These are phyloP conservation scores for Aspergillus intermedius DNA, from an alignment of 2,329 filamentous ascomycete genomes.

Conservation along the genomic window DNA sequence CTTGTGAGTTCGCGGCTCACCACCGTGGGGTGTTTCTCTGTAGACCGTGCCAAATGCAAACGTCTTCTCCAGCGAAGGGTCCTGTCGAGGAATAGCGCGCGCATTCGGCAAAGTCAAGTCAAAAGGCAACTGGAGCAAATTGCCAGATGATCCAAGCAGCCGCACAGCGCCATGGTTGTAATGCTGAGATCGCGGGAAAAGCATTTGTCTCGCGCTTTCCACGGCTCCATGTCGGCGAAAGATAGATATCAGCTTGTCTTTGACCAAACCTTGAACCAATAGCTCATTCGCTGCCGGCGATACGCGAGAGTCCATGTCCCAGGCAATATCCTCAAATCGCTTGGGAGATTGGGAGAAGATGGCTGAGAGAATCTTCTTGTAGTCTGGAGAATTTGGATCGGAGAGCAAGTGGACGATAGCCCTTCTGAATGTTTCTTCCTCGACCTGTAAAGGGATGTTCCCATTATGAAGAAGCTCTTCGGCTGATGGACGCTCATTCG, in stretches of 20 bases:
- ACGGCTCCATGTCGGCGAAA: slow-evolving; percentile 88
- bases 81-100: slow-evolving; percentile 65
- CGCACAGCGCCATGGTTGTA: slow-evolving; percentile 71
- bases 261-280: slow-evolving; percentile 65
- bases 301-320: slow-evolving; percentile 60
- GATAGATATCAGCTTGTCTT: slow-evolving; percentile 65
- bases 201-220: slow-evolving; percentile 64
- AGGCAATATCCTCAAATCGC: slow-evolving; percentile 72
- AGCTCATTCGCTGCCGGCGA: slow-evolving; percentile 48
- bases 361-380: slow-evolving; percentile 80
- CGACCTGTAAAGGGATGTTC: slow-evolving; percentile 82
- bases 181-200: slow-evolving; percentile 77
- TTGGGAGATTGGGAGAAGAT: slow-evolving; percentile 72
- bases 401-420: slow-evolving; percentile 69
- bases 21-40: slow-evolving; percentile 68
- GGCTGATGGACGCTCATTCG: slow-evolving; percentile 74
- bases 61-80: slow-evolving; percentile 62
- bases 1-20: slow-evolving; percentile 73
- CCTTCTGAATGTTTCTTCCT: slow-evolving; percentile 82
- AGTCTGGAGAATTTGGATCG: slow-evolving; percentile 78
- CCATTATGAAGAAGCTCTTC: slow-evolving; percentile 76
- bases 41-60: slow-evolving; percentile 87
- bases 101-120: slow-evolving; percentile 88
- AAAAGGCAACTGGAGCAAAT: slow-evolving; percentile 87
- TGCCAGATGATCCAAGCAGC: slow-evolving; percentile 74